phyloP scores from a whole-genome alignment of 75 land plant genomes.

The Pseudotsuga menziesii region DNA sequence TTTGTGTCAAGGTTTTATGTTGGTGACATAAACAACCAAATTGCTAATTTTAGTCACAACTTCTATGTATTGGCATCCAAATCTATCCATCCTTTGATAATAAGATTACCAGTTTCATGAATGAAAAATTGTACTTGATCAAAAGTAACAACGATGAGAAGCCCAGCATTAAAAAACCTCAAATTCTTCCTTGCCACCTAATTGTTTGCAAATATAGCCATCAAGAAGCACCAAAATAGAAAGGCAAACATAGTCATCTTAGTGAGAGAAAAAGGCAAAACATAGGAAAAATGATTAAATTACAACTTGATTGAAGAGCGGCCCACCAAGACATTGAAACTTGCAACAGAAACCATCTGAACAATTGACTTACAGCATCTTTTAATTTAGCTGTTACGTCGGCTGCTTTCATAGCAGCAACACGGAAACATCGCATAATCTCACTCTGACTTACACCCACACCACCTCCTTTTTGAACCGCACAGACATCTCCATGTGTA shows the following conservation, averaged over 20 bases:
- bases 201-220: conserved; percentile 2
- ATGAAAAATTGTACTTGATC: not conserved
- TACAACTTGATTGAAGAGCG: not conserved
- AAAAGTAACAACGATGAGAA: not conserved
- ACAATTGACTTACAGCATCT: conserved; percentile 54
- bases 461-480: conserved; percentile 94
- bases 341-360: not conserved
- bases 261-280: not conserved
- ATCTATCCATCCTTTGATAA: too few relatives aligned
- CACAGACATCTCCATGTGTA: conserved; percentile 84
- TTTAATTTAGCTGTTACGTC: conserved; percentile 72
- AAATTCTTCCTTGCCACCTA: too few relatives aligned
- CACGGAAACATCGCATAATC: conserved; percentile 80
- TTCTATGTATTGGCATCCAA: too few relatives aligned
- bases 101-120: too few relatives aligned
- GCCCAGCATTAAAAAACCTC: not conserved
- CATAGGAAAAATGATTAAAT: not conserved
- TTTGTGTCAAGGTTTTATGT: too few relatives aligned
- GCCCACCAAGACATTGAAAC: not conserved
- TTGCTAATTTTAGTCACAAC: too few relatives aligned
- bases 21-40: too few relatives aligned
- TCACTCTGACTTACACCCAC: conserved; percentile 65
- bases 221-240: not conserved
- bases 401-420: conserved; percentile 75
- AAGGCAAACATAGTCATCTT: not conserved